phyloP scores from a whole-genome alignment of 164 flowering plant genomes.

The Magnolia changhungtana region DNA sequence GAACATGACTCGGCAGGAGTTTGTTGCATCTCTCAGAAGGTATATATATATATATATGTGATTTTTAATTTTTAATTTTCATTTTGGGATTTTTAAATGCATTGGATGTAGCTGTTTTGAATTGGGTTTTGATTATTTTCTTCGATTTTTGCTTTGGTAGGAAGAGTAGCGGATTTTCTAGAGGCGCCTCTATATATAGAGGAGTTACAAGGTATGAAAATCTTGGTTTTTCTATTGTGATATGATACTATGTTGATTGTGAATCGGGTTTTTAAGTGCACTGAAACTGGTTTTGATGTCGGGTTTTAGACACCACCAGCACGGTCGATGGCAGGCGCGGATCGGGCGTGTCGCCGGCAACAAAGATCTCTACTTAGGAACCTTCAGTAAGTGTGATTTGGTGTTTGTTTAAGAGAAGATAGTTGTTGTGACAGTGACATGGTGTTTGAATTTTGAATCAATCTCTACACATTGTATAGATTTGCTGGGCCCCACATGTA shows the following conservation, averaged over 20 bases:
- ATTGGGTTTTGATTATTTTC: not conserved
- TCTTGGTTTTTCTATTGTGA: conserved; percentile 6
- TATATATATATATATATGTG: conserved; percentile 26
- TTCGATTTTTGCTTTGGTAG: conserved; percentile 24
- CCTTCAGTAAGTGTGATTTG: conserved; percentile 59
- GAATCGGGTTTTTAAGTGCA: not conserved
- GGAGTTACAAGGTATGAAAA: conserved; percentile 72
- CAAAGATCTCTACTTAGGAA: conserved; percentile 88
- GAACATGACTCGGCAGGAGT: conserved; percentile 91
- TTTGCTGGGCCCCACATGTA: no score
- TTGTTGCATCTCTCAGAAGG: conserved; percentile 91
- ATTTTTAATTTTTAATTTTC: not conserved
- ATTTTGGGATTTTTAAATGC: not conserved
- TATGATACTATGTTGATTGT: not conserved
- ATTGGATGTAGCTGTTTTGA: not conserved
- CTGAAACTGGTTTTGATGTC: not conserved
- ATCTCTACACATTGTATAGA: no score
- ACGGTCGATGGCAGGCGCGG: conserved; percentile 92
- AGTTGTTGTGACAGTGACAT: no score
- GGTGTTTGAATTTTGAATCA: no score
- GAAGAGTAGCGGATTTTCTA: conserved; percentile 85
- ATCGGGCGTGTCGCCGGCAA: conserved; percentile 90
- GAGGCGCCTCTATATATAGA: conserved; percentile 84
- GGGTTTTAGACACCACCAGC: conserved; percentile 74
- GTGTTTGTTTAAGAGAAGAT: not conserved